phyloP scores from a whole-genome alignment of 2,329 filamentous ascomycete species.

The Trichoderma cornu-damae region DNA sequence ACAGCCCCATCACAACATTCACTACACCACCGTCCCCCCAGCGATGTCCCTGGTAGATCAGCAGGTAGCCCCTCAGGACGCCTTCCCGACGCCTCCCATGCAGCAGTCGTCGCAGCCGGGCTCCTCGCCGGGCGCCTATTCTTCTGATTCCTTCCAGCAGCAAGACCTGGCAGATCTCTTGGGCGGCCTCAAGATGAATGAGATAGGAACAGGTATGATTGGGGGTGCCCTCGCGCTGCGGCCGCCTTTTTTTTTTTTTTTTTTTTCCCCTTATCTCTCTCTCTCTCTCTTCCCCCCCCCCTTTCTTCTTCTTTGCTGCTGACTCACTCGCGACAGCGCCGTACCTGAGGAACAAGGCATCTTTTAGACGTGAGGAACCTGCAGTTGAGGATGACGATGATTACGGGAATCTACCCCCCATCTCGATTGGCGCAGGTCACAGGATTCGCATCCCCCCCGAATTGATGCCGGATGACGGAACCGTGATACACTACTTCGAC shows the following conservation, averaged over 20 bases:
- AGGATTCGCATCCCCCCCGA: constrained; percentile 86
- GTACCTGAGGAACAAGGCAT: constrained; percentile 67
- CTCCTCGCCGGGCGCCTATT: constrained; percentile 47
- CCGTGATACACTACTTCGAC: constrained; percentile 77
- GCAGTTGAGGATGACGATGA: constrained; percentile 68
- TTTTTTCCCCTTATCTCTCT: no score
- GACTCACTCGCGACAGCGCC: constrained; percentile 52
- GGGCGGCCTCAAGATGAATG: constrained; percentile 81
- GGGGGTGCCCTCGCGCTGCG: background rate
- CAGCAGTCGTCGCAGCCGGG: constrained; percentile 30
- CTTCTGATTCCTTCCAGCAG: constrained; percentile 60
- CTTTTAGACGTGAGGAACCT: constrained; percentile 50
- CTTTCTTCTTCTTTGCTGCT: no score
- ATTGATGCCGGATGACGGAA: constrained; percentile 85
- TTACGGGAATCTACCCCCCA: constrained; percentile 65
- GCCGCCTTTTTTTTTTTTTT: background rate
- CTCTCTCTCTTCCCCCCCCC: no score
- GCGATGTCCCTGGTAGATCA: constrained; percentile 48
- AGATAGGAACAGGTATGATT: constrained; percentile 71
- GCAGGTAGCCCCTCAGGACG: constrained; percentile 43
- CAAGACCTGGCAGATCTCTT: constrained; percentile 74
- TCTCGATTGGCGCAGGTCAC: constrained; percentile 62
- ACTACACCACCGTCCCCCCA: constrained; percentile 50
- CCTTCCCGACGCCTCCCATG: constrained; percentile 48
- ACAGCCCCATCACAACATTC: constrained; percentile 43